Conservation (phyloP, 2,329 filamentous ascomycete genomes). For the Calycina herbarum region DNA sequence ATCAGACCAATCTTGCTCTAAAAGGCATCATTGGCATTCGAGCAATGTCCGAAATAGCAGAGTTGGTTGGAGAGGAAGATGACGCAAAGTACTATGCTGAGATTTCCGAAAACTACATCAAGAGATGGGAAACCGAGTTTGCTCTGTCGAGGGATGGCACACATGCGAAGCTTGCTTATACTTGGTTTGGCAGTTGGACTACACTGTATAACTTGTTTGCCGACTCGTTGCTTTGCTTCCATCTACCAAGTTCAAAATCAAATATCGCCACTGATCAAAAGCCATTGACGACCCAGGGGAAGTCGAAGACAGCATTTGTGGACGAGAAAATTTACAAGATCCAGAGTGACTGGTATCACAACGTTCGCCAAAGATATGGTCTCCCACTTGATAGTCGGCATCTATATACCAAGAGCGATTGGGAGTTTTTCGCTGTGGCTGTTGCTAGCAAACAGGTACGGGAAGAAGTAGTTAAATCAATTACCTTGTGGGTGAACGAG, state of each 20-base stretch:
- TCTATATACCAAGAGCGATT: slow-evolving; percentile 85
- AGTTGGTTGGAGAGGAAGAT: slow-evolving; percentile 52
- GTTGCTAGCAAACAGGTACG: slow-evolving; percentile 69
- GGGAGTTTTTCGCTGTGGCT: slow-evolving; percentile 86
- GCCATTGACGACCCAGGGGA: slow-evolving; percentile 23
- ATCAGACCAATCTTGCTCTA: slow-evolving; percentile 70
- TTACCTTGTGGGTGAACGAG: slow-evolving; percentile 82
- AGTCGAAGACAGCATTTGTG: slow-evolving; percentile 58
- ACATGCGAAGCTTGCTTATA: slow-evolving; percentile 69
- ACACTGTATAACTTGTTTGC: slow-evolving; percentile 72
- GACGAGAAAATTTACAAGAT: slow-evolving; percentile 74
- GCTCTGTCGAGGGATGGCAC: slow-evolving; percentile 65
- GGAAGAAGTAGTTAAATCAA: slow-evolving; percentile 69
- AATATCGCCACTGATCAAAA: slow-evolving; percentile 29
- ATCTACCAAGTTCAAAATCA: slow-evolving; percentile 44
- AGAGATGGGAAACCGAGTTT: slow-evolving; percentile 61
- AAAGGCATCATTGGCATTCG: slow-evolving; percentile 79
- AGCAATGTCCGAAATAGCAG: slow-evolving; percentile 70
- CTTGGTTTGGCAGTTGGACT: slow-evolving; percentile 75
- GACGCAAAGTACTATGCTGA: slow-evolving; percentile 61
- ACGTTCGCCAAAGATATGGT: slow-evolving; percentile 78
- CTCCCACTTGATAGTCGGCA: slow-evolving; percentile 80
- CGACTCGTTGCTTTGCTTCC: slow-evolving; percentile 77
- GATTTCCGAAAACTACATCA: slow-evolving; percentile 62
- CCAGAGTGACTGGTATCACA: slow-evolving; percentile 78